A percentile compares a stretch with the other conserved stretches of the same genome.
Evolutionary conservation across 768 basidiomycete genomes (phyloP).

Genomic region (Pseudohyphozyma bogoriensis): DNA sequence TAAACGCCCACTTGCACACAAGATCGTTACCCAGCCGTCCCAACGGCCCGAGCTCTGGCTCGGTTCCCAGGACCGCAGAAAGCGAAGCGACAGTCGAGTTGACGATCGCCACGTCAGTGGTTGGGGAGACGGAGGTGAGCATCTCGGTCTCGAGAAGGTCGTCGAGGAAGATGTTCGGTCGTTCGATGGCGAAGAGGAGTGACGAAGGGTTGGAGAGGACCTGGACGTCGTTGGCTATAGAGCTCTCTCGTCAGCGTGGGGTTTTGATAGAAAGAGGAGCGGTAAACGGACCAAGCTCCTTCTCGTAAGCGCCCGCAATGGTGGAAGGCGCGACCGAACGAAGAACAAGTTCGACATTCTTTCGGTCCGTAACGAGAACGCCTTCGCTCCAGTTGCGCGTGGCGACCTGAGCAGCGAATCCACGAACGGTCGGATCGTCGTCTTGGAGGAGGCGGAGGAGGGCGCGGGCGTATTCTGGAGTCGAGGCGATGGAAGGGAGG

Average conservation of each 20-base stretch:
- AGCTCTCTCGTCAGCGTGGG: too few species aligned
- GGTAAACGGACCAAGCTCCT: not conserved
- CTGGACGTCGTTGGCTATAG: slow-evolving; percentile 9
- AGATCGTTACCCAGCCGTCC: slow-evolving; percentile 19
- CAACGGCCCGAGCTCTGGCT: slow-evolving; percentile 9
- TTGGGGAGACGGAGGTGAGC: not conserved
- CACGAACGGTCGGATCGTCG: slow-evolving; percentile 21
- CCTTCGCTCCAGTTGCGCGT: slow-evolving; percentile 2
- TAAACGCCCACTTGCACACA: slow-evolving; percentile 12
- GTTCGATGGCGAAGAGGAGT: slow-evolving; percentile 26
- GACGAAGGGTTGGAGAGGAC: slow-evolving; percentile 19
- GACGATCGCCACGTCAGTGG: not conserved
- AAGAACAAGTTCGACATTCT: slow-evolving; percentile 6
- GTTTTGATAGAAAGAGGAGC: not conserved
- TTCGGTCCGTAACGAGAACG: not conserved
- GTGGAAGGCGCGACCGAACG: not conserved
- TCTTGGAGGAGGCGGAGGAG: slow-evolving; percentile 22
- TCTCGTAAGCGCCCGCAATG: not conserved
- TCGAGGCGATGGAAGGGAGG: too few species aligned
- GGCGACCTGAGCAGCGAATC: slow-evolving; percentile 3
- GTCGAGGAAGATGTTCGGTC: slow-evolving; percentile 27
- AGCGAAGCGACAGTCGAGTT: not conserved
- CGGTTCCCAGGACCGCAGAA: not conserved
- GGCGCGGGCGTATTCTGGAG: not conserved
- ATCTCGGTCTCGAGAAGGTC: slow-evolving; percentile 11